These are phyloP conservation scores for Magnaporthiopsis incrustans DNA, from an alignment of 2,329 filamentous ascomycete species.

Conservation along the genomic window DNA sequence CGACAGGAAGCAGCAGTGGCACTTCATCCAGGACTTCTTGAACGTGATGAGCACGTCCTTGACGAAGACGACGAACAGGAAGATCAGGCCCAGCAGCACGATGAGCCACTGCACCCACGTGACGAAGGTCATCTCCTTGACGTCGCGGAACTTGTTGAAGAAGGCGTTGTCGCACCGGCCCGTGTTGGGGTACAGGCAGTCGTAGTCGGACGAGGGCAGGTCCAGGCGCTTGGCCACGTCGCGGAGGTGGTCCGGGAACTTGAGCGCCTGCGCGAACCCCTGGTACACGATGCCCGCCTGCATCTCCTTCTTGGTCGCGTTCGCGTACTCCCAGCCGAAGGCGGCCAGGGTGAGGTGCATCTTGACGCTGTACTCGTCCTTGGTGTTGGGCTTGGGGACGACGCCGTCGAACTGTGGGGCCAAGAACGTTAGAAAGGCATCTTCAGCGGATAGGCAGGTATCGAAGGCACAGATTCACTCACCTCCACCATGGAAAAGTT, in stretches of 20 bases:
- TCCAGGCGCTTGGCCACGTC: constrained; percentile 5
- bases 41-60: constrained; percentile 6
- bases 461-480: neutral
- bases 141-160: constrained; percentile 1
- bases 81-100: constrained; percentile 37
- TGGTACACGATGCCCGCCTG: constrained; percentile 4
- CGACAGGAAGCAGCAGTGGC: constrained; percentile 2
- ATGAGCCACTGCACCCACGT: constrained; percentile 33
- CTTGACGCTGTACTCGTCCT: constrained; percentile 3
- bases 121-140: neutral
- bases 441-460: neutral
- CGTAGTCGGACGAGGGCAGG: constrained; percentile 5
- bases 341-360: constrained; percentile 3
- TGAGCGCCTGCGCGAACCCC: constrained; percentile 2
- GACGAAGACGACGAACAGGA: constrained; percentile 13
- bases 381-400: constrained; percentile 3
- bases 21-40: constrained; percentile 3
- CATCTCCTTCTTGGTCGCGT: constrained; percentile 1
- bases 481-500: constrained; percentile 5
- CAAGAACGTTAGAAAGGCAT: neutral
- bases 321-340: constrained; percentile 7
- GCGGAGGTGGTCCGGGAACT: constrained; percentile 3
- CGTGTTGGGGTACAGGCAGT: neutral
- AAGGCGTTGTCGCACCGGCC: constrained; percentile 3
- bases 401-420: constrained; percentile 5